Conservation (phyloP, 1,139 yeast genomes). For the Pichia sp. region DNA sequence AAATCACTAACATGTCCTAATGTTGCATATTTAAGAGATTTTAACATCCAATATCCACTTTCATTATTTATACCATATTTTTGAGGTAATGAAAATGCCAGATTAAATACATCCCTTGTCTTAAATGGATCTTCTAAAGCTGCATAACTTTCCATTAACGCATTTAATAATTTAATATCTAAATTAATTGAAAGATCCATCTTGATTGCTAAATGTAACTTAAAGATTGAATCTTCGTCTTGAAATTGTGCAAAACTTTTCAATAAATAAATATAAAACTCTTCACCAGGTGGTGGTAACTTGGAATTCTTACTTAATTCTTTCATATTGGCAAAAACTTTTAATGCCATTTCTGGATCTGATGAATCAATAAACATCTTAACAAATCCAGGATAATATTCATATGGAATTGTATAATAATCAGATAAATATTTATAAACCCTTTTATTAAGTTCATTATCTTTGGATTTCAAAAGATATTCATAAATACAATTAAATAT, state of each 20-base stretch:
- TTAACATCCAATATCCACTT: constrained; percentile 66
- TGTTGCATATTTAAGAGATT: constrained; percentile 55
- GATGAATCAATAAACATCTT: constrained; percentile 50
- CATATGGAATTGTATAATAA: constrained; percentile 55
- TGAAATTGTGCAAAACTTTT: constrained; percentile 51
- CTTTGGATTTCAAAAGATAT: constrained; percentile 35
- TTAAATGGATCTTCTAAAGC: constrained; percentile 54
- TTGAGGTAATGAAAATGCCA: constrained; percentile 43
- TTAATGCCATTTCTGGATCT: constrained; percentile 59
- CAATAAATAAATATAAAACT: constrained; percentile 59
- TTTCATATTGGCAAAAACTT: constrained; percentile 59
- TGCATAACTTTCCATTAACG: constrained; percentile 62
- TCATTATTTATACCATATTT: constrained; percentile 59
- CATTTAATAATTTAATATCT: constrained; percentile 54
- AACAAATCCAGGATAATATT: constrained; percentile 55
- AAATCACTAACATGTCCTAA: constrained; percentile 54
- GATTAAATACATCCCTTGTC: constrained; percentile 56
- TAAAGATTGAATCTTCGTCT: constrained; percentile 64
- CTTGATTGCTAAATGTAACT: constrained; percentile 58
- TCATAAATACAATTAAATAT: constrained; percentile 40
- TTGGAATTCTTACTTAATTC: constrained; percentile 47
- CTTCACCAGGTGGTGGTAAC: constrained; percentile 55
- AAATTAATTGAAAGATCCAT: constrained; percentile 59
- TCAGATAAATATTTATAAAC: constrained; percentile 55
- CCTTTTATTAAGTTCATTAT: constrained; percentile 33